A percentile compares a stretch with the other conserved stretches of the same genome.
Conservation (phyloP, 495 filamentous ascomycete genomes). For the Tuber magnatum region DNA sequence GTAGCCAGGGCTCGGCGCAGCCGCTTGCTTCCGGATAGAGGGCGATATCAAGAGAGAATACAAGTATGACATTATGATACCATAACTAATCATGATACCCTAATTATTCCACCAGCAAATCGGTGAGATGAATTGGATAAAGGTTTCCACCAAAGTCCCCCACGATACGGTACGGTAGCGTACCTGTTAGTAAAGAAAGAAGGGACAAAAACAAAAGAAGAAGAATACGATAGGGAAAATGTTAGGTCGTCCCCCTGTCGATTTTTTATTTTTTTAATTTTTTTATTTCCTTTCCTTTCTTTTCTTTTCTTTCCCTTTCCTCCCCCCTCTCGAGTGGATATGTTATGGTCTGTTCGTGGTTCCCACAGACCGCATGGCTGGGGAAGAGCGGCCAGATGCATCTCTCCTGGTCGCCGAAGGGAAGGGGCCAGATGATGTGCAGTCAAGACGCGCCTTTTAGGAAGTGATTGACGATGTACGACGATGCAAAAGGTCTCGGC, state of each 20-base stretch:
- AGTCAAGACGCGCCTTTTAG: constrained; percentile 30
- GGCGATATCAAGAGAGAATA: constrained; percentile 22
- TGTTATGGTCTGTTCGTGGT: constrained; percentile 36
- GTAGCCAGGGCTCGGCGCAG: constrained; percentile 35
- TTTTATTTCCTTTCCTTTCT: neutral
- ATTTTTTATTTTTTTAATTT: no score
- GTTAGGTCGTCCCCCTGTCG: neutral
- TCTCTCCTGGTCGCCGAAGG: constrained; percentile 38
- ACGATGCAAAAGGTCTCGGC: constrained; percentile 32
- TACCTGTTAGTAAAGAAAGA: neutral
- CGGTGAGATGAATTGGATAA: neutral
- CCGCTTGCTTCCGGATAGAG: constrained; percentile 36
- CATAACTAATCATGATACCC: no score
- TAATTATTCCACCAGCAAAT: neutral
- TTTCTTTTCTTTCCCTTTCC: neutral
- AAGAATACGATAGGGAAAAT: neutral
- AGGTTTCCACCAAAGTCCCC: neutral
- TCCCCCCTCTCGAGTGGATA: constrained; percentile 16
- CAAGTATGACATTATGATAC: neutral
- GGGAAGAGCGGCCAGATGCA: constrained; percentile 35
- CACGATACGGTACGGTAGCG: neutral
- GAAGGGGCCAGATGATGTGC: constrained; percentile 38
- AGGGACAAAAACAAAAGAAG: neutral
- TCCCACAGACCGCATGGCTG: constrained; percentile 38
- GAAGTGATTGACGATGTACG: constrained; percentile 37